Evolutionary conservation across 116 monocot genomes (phyloP).

Genomic region (Zostera marina): DNA sequence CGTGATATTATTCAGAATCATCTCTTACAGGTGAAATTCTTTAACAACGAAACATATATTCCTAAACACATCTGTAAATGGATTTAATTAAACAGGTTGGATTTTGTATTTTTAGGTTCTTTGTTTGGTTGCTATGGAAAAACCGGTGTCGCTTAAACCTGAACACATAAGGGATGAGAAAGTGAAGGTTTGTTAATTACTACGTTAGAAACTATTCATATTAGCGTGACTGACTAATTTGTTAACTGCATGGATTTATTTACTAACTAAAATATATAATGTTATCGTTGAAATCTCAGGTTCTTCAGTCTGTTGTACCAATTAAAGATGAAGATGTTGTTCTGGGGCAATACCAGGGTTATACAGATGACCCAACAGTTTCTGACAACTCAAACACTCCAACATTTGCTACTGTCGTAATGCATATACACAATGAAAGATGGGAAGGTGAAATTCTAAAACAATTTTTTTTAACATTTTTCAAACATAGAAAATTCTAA

Average conservation of each 20-base stretch:
- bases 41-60: not conserved
- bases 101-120: conserved; percentile 46
- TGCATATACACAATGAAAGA: conserved; percentile 93
- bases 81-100: not conserved
- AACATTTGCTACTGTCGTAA: conserved; percentile 79
- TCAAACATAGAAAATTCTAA: too few relatives aligned
- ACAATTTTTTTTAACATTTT: too few relatives aligned
- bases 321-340: conserved; percentile 78
- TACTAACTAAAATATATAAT: not conserved
- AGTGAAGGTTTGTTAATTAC: conserved; percentile 74
- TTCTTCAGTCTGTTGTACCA: conserved; percentile 82
- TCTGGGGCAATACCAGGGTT: conserved; percentile 92
- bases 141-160: conserved; percentile 90
- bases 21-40: conserved; percentile 58
- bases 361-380: conserved; percentile 89
- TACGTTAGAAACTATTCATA: not conserved
- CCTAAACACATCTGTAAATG: not conserved
- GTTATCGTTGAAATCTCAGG: conserved; percentile 24
- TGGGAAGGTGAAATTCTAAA: conserved; percentile 63
- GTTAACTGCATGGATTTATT: not conserved
- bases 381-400: conserved; percentile 78
- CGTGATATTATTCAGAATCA: conserved; percentile 99
- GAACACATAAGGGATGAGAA: conserved; percentile 96
- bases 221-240: not conserved
- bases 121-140: conserved; percentile 98